Evolutionary conservation across 164 flowering plant species (phyloP).

Genomic region (Magnolia changhungtana): DNA sequence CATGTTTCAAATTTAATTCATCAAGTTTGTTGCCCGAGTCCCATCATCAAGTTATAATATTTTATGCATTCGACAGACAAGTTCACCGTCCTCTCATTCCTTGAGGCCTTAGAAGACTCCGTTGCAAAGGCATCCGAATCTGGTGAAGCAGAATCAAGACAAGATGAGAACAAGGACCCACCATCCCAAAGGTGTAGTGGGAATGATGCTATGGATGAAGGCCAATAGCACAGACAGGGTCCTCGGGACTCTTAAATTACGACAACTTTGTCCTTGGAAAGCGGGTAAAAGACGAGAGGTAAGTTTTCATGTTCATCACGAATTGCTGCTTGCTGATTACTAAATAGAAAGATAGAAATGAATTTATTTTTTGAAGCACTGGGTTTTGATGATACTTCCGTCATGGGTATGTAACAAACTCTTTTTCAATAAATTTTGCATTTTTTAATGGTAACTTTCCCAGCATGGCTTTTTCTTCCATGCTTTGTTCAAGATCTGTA

Average conservation of each 20-base stretch:
- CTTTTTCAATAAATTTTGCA: too few relatives aligned
- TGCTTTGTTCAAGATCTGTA: too few relatives aligned
- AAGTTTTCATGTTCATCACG: background rate
- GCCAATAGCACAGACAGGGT: conserved; percentile 24
- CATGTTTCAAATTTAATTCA: too few relatives aligned
- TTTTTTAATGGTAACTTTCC: too few relatives aligned
- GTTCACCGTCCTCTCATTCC: conserved; percentile 80
- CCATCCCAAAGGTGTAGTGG: conserved; percentile 38
- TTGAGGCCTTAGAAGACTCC: conserved; percentile 94
- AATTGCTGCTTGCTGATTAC: background rate
- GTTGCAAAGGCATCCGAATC: conserved; percentile 41
- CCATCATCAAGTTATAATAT: background rate
- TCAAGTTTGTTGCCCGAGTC: background rate
- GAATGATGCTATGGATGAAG: conserved; percentile 78
- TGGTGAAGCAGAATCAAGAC: conserved; percentile 34
- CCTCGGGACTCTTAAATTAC: background rate
- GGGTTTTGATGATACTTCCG: too few relatives aligned
- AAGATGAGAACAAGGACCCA: conserved; percentile 38
- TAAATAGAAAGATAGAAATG: background rate
- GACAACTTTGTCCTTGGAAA: background rate
- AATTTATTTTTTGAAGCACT: too few relatives aligned
- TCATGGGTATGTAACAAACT: too few relatives aligned
- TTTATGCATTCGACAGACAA: conserved; percentile 52
- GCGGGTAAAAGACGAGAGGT: background rate
- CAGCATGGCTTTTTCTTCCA: too few relatives aligned